These are phyloP conservation scores for Punctularia strigosozonata DNA, from an alignment of 768 basidiomycete species.

Conservation along the genomic window DNA sequence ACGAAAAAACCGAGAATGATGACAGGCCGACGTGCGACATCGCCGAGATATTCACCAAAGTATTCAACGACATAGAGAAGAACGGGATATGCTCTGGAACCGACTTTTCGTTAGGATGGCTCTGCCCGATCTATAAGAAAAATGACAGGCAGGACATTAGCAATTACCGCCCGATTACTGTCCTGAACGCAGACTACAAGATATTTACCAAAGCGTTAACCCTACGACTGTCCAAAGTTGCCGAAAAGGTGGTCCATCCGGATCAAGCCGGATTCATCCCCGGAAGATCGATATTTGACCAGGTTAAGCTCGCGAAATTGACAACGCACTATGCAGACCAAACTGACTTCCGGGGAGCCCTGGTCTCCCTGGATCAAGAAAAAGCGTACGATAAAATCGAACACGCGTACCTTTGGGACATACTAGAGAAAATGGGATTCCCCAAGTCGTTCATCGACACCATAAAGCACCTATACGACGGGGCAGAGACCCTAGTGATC, in stretches of 20 bases:
- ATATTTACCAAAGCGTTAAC: neutral
- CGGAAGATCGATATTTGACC: conserved; percentile 1
- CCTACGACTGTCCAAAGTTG: neutral
- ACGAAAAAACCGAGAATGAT: neutral
- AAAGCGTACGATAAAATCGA: conserved; percentile 7
- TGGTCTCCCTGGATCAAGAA: conserved; percentile 1
- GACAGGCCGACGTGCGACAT: neutral
- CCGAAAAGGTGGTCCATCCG: neutral
- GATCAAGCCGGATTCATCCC: conserved; percentile 6
- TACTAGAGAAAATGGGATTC: neutral
- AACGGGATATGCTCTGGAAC: neutral
- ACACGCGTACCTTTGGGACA: conserved; percentile 6
- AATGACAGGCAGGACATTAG: neutral
- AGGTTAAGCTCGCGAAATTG: neutral
- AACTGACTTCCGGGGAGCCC: neutral
- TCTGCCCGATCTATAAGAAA: neutral
- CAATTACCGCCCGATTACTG: neutral
- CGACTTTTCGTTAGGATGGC: neutral
- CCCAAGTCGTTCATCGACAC: conserved; percentile 1
- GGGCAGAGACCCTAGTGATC: neutral
- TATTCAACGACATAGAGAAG: neutral
- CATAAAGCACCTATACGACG: neutral
- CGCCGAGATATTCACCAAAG: neutral
- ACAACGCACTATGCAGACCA: conserved; percentile 3
- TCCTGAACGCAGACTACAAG: neutral